These are phyloP conservation scores for Periconia macrospinosa DNA, from an alignment of 2,329 filamentous ascomycete genomes.

Conservation along the genomic window DNA sequence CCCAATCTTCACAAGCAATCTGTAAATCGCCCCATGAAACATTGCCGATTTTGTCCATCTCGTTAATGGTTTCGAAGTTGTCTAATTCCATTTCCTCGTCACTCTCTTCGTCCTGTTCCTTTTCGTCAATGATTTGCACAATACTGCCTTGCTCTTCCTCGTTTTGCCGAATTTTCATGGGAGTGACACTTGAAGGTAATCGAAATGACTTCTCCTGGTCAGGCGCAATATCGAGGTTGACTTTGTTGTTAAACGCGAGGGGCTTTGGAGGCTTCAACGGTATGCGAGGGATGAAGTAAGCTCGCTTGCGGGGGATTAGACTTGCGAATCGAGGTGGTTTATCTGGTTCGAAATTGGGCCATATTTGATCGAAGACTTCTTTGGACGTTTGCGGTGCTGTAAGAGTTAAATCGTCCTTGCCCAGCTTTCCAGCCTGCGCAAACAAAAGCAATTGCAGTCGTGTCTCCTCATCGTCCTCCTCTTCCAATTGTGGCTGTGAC, in stretches of 20 bases:
- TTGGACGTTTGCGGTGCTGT: constrained; percentile 71
- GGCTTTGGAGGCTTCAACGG: constrained; percentile 79
- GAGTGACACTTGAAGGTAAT: constrained; percentile 60
- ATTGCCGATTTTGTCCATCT: constrained; percentile 70
- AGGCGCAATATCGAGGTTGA: constrained; percentile 80
- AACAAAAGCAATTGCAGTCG: constrained; percentile 38
- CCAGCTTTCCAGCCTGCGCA: constrained; percentile 22
- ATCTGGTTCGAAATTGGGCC: constrained; percentile 77
- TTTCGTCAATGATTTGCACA: constrained; percentile 47
- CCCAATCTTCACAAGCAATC: constrained; percentile 86
- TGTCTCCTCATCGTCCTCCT: constrained; percentile 34
- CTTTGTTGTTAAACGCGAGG: constrained; percentile 76
- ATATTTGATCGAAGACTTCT: constrained; percentile 77
- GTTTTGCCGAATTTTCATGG: constrained; percentile 52
- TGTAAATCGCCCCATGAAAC: constrained; percentile 79
- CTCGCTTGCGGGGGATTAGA: constrained; percentile 78
- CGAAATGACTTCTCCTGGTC: constrained; percentile 88
- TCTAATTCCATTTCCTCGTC: constrained; percentile 51
- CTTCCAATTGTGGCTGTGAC: constrained; percentile 16
- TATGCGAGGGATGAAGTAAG: constrained; percentile 76
- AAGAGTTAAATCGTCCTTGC: constrained; percentile 55
- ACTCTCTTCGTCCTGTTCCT: constrained; percentile 49
- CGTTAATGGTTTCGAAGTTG: constrained; percentile 55
- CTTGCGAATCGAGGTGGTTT: constrained; percentile 78
- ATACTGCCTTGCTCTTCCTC: constrained; percentile 60